Base-by-base conservation (phyloP, 2,329 filamentous ascomycete species). In the Diaporthe aspalathi region DNA sequence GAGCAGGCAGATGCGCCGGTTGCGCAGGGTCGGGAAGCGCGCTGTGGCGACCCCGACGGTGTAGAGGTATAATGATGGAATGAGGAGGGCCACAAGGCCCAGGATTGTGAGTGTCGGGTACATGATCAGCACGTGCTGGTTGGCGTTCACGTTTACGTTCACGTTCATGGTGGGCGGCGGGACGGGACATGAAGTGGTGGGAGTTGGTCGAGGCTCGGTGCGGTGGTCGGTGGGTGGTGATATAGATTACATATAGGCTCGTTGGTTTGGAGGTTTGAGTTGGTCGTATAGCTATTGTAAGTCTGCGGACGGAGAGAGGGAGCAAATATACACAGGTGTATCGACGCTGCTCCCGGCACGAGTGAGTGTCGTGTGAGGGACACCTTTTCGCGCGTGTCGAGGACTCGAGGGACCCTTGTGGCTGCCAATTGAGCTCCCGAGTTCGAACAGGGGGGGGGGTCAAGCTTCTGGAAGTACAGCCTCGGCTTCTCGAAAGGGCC, bases 1-100 rank as follows among this genome's bases (percentile, higher is more conserved):
- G 69, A 99, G 86, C 68, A 99, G 88, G 80, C 93, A 93, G 79
- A 99, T 94, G 78, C 93, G 91, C 87, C 97, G 97, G 84, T 94
- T 92, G 76, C 86, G 86, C 74, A 98, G 84, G 54, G 84, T 88
- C 5, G 94, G 93, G 76, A 93, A 89, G 40, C 86, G 83, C 32
- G 83, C 76, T 73, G 84, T 82, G 52, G 85, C 80, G n/a, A 84
- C 78, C 52, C 82, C 81, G 32, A 82, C 83, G 4, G 85, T 84
- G 80, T 86, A 87, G 74, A 84, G 83, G 82, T 90, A 89, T 60
- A 89, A 79, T 68, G 84, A 78, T 3, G 87, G 87, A 35, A 83
- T 78, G 73, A 79, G 77, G 62, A 87, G 75, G 74, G 85, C 76
- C 71, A 83, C 78, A 62, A 81, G 74, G 49, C 76, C 72, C 65